Conservation (phyloP, 1,284 basidiomycete species). For the Irpex sp. region DNA sequence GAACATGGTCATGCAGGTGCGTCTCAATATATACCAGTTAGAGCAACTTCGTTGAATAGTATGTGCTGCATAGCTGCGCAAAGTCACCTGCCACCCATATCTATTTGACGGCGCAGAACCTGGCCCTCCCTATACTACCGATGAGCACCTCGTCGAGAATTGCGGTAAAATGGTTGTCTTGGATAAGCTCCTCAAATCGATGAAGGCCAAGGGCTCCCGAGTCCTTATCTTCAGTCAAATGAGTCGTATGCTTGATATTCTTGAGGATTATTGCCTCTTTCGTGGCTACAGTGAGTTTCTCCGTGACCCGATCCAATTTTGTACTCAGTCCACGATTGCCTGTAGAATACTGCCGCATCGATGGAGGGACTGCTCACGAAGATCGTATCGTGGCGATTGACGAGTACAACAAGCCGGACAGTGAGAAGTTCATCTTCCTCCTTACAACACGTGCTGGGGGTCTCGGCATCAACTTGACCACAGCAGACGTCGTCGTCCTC, state of each 20-base stretch:
- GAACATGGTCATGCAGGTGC: constrained; percentile 99
- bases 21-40: constrained; percentile 80
- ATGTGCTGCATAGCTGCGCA: background rate
- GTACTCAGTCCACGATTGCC: background rate
- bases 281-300: constrained; percentile 71
- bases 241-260: constrained; percentile 89
- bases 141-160: constrained; percentile 94
- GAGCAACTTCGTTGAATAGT: constrained; percentile 39
- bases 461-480: constrained; percentile 95
- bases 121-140: constrained; percentile 97
- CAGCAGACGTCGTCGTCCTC: constrained; percentile 94
- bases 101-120: constrained; percentile 59
- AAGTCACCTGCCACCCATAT: background rate
- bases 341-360: constrained; percentile 94
- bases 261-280: constrained; percentile 98
- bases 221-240: constrained; percentile 99
- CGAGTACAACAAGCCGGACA: constrained; percentile 94
- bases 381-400: constrained; percentile 96
- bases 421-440: constrained; percentile 96
- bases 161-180: constrained; percentile 98
- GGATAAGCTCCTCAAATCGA: constrained; percentile 85
- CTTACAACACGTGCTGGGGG: constrained; percentile 98
- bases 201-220: constrained; percentile 92
- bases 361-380: constrained; percentile 93
- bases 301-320: background rate